Base-by-base conservation (phyloP, 225 moss, liverwort and hornwort species). In the Neckera pumila region DNA sequence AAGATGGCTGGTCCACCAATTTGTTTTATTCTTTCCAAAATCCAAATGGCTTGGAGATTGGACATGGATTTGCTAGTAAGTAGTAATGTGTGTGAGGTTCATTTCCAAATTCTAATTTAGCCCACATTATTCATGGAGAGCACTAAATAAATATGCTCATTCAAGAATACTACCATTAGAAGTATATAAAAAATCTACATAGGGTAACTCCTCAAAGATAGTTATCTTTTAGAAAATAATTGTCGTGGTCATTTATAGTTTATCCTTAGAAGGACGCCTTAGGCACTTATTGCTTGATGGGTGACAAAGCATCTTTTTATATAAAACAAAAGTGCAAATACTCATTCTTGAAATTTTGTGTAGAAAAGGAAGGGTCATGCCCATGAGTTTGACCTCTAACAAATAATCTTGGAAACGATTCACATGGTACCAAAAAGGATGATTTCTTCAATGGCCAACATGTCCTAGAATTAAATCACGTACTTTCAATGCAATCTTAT, bases 211-310 rank as follows among this genome's bases (percentile, higher is more conserved):
- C 21, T 11, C 2, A 36, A 36, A 36, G 8, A 66, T 1, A 10
- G 2, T n/a, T 67, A 67, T 11, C 0, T 0, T 38, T 6, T 67
- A n/a, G 8, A 21, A 67, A 67, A 21, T 67, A n/a, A 6, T 67
- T 67, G 11, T n/a, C 4, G n/a, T n/a, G 4, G 21, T 67, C n/a
- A 69, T 23, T 69, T 38, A 13, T 38, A 38, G 7, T 38, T 34
- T 23, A 38, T 21, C 0, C 6, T 4, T 67, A 11, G 0, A n/a
- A 67, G 4, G 69, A 23, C 2, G 7, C 0, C 4, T 0, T 23
- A 0, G 8, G 26, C 2, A 71, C 0, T 25, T 26, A 38, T 1
- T 40, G 7, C 7, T 1, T 25, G 0, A 42, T 42, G 15, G 21
- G 26, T 42, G 15, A 9, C 2, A 71, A 12, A 26, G 9, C 9